Evolutionary conservation across 768 basidiomycete species (phyloP), one percentile per base, ranked within the genome.

Genomic region (Coprinellus micaceus): DNA sequence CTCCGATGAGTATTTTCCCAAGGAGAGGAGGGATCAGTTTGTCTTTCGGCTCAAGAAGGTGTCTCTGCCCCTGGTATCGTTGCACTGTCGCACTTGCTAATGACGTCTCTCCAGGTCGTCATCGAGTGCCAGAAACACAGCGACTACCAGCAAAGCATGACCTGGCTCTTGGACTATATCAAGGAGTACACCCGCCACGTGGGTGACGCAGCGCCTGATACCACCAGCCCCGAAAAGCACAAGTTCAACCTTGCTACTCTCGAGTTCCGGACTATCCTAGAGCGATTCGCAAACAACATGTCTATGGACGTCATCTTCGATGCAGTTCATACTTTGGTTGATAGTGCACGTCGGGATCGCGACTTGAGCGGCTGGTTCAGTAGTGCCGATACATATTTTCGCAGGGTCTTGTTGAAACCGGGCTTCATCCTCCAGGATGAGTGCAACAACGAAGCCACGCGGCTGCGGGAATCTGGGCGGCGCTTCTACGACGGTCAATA

Each of bases 21-120:
- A 88, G 62, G 94, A 94, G 70, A 78, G 96, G 19, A 82, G 92
- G 24, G 92, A 96, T 53, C 92, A 92, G 65, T 97, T 94, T 71
- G 89, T 98, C 65, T 96, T 88, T 77, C 83, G 96, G 11, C 80
- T 84, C 6, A 98, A 98, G 79, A 98, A 97, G 84, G 89, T 87
- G 22, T 3, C 33, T 13, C 33, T 33, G 60, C 56, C 26, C 19
- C 19, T 19, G 6, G 7, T 43, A 6, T 43, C 40, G 10, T 43
- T 43, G 15, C n/a, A 21, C 40, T 21, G 10, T 19, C n/a, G 7
- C 7, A 17, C 15, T 17, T 43, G 13, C 11, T 3, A 25, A n/a
- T 26, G n/a, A n/a, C 26, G 17, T 11, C 7, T n/a, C 2, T 41
- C 2, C 53, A 86, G 84, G 87, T 89, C 36, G 83, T 97, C 52